Percentiles rank a stretch among this genome's conserved stretches.
Conservation (phyloP, 2,329 filamentous ascomycete genomes). For the Fusarium subglutinans region DNA sequence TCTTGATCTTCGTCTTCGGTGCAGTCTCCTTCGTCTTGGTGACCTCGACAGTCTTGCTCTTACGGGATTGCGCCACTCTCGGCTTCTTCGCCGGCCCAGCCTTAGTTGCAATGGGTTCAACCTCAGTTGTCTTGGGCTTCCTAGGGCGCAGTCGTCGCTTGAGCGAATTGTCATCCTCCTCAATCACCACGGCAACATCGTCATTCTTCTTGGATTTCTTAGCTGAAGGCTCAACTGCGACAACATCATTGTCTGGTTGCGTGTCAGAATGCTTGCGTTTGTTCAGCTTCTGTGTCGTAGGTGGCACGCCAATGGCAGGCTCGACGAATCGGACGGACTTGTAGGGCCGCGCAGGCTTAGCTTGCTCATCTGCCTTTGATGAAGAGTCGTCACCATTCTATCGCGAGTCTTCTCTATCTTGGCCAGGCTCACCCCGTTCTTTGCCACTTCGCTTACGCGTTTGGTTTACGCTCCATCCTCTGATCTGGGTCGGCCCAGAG, state of each 20-base stretch:
- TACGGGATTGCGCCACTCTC: slow-evolving; percentile 7
- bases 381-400: slow-evolving; percentile 47
- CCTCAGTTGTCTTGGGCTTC: slow-evolving; percentile 24
- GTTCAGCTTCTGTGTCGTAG: slow-evolving; percentile 21
- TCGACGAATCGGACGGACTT: slow-evolving; percentile 40
- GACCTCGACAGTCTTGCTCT: slow-evolving; percentile 6
- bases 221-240: neutral
- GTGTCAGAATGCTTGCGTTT: slow-evolving; percentile 5
- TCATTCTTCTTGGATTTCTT: neutral
- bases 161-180: slow-evolving; percentile 18
- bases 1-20: slow-evolving; percentile 7
- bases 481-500: slow-evolving; percentile 64
- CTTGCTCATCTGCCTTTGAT: slow-evolving; percentile 31
- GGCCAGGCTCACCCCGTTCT: slow-evolving; percentile 47
- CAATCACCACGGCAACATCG: neutral
- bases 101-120: slow-evolving; percentile 5
- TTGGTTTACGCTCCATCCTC: slow-evolving; percentile 64
- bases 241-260: neutral
- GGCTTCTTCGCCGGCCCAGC: slow-evolving; percentile 10
- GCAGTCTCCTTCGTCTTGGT: neutral
- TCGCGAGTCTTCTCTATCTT: slow-evolving; percentile 52
- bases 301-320: slow-evolving; percentile 32
- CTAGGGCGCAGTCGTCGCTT: slow-evolving; percentile 37
- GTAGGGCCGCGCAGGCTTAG: slow-evolving; percentile 16
- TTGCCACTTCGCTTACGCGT: slow-evolving; percentile 51